Evolutionary conservation across 1,284 basidiomycete genomes (phyloP), one percentile per base, ranked within the genome.

Genomic region (Moesziomyces globuligerus): DNA sequence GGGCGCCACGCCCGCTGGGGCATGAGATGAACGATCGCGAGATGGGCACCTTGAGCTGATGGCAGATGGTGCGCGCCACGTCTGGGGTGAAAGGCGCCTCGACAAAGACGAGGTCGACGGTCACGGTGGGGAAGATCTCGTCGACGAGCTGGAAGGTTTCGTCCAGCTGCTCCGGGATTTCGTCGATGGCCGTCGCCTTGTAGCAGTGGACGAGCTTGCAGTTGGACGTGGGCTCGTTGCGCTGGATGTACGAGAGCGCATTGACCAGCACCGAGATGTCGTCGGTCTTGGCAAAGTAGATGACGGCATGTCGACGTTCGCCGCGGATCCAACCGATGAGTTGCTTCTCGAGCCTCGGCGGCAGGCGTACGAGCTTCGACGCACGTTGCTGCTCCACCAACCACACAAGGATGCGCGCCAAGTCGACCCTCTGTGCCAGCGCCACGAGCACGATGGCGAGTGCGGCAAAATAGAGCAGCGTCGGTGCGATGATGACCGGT

Each of bases 181-280:
- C 86, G 2, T 83, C 80, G 64, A 87, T 86, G n/a, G n/a, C n/a
- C n/a, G n/a, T n/a, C 39, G 83, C 83, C 40, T 86, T 84, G 56
- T 86, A 85, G 72, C 89, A 90, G 74, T 90, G 89, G 1, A 89
- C 85, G 28, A 90, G 85, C 81, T 89, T 89, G 62, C 90, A 74
- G 68, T 86, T 85, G 0, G 88, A 86, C 0, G 90, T 89, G 55
- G 88, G 87, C 80, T 91, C 90, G 72, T 89, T 90, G 59, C 57
- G 37, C 41, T 84, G 80, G 9, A 90, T 88, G 69, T 91, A 90
- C 18, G 87, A 78, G 34, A 90, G 84, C 85, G 88, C 88, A 47
- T 86, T 85, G 70, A 89, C 87, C 3, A 90, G 74, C 42, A 85
- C 83, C 70, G 89, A 87, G 60, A 90, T 66, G 29, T 74, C 72